Percentiles rank a stretch among this genome's conserved stretches.
These are phyloP conservation scores for Peterozyma toletana DNA, from an alignment of 805 yeast genomes.

Conservation along the genomic window DNA sequence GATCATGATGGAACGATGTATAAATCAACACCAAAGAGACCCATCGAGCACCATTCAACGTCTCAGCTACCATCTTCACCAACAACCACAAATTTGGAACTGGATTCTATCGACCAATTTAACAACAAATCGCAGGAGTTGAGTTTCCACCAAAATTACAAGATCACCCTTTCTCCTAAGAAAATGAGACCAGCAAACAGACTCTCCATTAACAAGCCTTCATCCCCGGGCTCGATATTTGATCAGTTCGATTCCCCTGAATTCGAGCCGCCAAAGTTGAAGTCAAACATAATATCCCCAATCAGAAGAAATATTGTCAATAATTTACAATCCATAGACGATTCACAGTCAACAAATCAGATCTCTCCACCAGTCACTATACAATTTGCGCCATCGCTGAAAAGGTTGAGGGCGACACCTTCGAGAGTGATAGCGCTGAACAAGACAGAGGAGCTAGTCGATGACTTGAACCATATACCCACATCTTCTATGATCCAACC, in stretches of 20 bases:
- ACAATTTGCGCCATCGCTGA: conserved; percentile 3
- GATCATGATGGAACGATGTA: background rate
- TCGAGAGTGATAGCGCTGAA: conserved; percentile 1
- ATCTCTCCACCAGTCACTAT: conserved; percentile 8
- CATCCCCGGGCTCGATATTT: no score
- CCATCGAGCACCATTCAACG: background rate
- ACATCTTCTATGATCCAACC: conserved; percentile 3
- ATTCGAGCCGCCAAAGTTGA: conserved; percentile 5
- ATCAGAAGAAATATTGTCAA: background rate
- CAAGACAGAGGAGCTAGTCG: conserved; percentile 6
- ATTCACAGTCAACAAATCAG: background rate
- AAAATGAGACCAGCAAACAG: conserved; percentile 4
- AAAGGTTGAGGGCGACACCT: background rate
- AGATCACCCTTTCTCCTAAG: conserved; percentile 7
- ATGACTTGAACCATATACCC: conserved; percentile 3
- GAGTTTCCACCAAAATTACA: conserved; percentile 6
- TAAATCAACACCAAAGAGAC: conserved; percentile 6
- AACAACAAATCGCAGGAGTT: conserved; percentile 1
- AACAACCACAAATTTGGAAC: background rate
- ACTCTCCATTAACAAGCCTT: background rate
- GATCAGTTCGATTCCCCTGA: conserved; percentile 5
- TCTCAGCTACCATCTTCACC: conserved; percentile 7
- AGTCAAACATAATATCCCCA: background rate
- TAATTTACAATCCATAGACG: background rate
- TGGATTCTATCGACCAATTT: background rate